Conservation (phyloP, 805 yeast species). For the Yamadazyma sp. region DNA sequence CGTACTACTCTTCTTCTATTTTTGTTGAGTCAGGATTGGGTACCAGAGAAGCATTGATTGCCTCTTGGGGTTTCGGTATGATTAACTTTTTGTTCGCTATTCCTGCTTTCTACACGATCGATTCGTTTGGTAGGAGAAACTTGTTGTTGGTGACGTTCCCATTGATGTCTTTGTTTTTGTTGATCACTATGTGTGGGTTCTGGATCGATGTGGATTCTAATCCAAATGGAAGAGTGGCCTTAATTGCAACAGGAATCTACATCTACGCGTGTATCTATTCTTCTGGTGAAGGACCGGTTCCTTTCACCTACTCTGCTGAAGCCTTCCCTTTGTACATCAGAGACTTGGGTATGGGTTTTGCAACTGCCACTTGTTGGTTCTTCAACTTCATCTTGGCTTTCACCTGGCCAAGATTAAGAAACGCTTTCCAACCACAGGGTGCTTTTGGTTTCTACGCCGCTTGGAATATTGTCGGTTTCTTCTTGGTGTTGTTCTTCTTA, state of each 20-base stretch:
- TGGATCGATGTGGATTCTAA: slow-evolving; percentile 52
- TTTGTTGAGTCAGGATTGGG: slow-evolving; percentile 67
- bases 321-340: slow-evolving; percentile 74
- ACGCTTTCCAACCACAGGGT: slow-evolving; percentile 73
- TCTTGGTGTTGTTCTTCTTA: slow-evolving; percentile 66
- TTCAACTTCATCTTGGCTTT: slow-evolving; percentile 69
- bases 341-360: slow-evolving; percentile 78
- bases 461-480: slow-evolving; percentile 72
- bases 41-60: slow-evolving; percentile 63
- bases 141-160: slow-evolving; percentile 62
- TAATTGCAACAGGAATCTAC: slow-evolving; percentile 72
- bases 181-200: slow-evolving; percentile 70
- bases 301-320: slow-evolving; percentile 86
- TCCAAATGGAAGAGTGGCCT: slow-evolving; percentile 57
- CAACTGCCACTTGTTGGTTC: slow-evolving; percentile 75
- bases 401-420: slow-evolving; percentile 74
- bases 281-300: slow-evolving; percentile 87
- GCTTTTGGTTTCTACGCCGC: slow-evolving; percentile 90
- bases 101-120: slow-evolving; percentile 81
- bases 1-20: slow-evolving; percentile 78
- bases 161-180: slow-evolving; percentile 55
- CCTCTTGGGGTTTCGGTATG: slow-evolving; percentile 87
- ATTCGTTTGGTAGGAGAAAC: slow-evolving; percentile 70
- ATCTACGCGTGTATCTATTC: slow-evolving; percentile 73
- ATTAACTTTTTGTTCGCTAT: slow-evolving; percentile 76